Conservation (phyloP, 2,329 filamentous ascomycete genomes). For the Penicillium psychrosexuale region DNA sequence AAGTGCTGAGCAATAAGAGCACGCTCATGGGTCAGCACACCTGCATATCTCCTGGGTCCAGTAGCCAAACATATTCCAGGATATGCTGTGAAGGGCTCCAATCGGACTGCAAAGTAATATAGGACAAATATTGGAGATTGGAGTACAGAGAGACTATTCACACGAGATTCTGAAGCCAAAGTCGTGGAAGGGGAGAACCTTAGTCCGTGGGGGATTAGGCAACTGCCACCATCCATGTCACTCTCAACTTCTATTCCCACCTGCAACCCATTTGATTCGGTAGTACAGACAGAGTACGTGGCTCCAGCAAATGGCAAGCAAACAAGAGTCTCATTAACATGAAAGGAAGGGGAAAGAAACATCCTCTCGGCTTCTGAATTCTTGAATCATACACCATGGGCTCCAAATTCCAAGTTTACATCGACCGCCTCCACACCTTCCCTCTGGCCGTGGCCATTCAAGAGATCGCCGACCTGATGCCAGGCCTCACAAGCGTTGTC, state of each 20-base stretch:
- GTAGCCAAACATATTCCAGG: not conserved
- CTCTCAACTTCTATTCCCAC: not conserved
- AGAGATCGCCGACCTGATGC: conserved; percentile 11
- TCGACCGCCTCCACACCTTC: conserved; percentile 11
- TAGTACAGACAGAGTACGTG: not conserved
- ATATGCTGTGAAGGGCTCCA: not conserved
- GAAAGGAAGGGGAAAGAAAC: not conserved
- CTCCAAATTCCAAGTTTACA: conserved; percentile 7
- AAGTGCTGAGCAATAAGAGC: not conserved
- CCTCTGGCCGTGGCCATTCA: conserved; percentile 11
- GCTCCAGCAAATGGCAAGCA: not conserved
- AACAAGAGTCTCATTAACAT: not conserved
- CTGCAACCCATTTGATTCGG: not conserved
- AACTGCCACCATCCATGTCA: not conserved
- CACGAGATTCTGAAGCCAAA: too few species aligned
- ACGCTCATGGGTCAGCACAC: not conserved
- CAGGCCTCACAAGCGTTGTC: conserved; percentile 12
- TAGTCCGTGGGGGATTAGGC: not conserved
- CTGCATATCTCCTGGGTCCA: not conserved
- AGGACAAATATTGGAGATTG: not conserved
- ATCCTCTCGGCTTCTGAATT: not conserved
- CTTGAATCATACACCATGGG: not conserved
- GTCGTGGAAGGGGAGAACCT: not conserved
- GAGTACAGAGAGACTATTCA: not conserved
- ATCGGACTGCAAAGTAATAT: not conserved